These are phyloP conservation scores for Ilex paraguariensis DNA, from an alignment of 305 asterid genomes.

Conservation along the genomic window DNA sequence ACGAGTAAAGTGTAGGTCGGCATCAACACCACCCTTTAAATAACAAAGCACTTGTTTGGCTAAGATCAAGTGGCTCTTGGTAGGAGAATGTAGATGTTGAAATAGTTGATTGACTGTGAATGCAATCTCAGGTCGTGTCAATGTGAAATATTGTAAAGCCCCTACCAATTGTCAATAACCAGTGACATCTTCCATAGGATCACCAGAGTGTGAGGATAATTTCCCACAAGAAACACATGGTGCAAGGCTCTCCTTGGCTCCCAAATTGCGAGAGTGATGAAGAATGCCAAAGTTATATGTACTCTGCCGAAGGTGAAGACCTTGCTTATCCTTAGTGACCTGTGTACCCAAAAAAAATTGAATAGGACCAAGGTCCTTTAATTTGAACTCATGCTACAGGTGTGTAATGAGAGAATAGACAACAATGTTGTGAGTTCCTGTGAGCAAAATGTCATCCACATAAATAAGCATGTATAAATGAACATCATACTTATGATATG, in stretches of 20 bases:
- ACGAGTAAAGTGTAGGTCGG: not conserved
- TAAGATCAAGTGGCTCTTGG: not conserved
- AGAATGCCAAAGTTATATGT: no score
- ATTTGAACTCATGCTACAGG: not conserved
- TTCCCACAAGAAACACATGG: not conserved
- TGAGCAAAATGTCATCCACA: not conserved
- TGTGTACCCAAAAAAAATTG: no score
- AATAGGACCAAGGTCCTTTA: not conserved
- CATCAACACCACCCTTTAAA: not conserved
- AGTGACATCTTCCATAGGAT: not conserved
- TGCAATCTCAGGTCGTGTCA: not conserved
- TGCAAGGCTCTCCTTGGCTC: not conserved
- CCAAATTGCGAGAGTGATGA: no score
- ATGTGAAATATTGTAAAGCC: not conserved
- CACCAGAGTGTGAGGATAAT: not conserved
- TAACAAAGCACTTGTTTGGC: not conserved
- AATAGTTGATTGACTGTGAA: not conserved
- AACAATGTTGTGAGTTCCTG: not conserved
- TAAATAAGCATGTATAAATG: not conserved
- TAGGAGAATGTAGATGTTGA: not conserved
- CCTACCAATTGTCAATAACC: not conserved
- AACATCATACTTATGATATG: not conserved
- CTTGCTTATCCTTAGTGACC: no score
- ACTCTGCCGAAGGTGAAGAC: no score
- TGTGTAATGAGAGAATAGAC: not conserved